These are phyloP conservation scores for Fusarium sp. DNA, from an alignment of 2,329 filamentous ascomycete genomes.

Conservation along the genomic window DNA sequence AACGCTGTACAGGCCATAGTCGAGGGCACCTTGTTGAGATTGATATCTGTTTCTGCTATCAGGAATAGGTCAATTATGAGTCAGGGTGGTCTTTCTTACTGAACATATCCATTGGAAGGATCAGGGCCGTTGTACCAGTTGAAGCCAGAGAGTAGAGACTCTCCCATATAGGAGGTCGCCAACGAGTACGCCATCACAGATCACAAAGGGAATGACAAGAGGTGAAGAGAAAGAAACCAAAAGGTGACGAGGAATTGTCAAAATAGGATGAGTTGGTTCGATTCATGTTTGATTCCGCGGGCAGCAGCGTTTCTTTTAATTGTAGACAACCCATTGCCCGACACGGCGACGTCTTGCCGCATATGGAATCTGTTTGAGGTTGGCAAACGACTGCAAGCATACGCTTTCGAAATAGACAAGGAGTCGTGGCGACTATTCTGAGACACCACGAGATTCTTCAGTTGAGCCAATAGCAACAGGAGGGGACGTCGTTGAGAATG, in stretches of 20 bases:
- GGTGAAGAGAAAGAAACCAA: conserved; percentile 25
- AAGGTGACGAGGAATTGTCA: conserved; percentile 9
- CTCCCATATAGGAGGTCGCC: conserved; percentile 60
- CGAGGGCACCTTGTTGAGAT: conserved; percentile 57
- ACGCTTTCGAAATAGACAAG: conserved; percentile 35
- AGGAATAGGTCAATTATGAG: conserved; percentile 29
- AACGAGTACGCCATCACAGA: conserved; percentile 60
- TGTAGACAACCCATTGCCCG: conserved; percentile 27
- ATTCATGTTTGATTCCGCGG: conserved; percentile 21
- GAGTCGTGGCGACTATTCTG: conserved; percentile 17
- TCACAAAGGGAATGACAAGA: conserved; percentile 19
- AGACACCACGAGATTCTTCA: conserved; percentile 44
- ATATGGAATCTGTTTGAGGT: conserved; percentile 43
- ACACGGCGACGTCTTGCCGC: conserved; percentile 29
- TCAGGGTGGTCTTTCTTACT: conserved; percentile 63
- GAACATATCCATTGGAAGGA: conserved; percentile 77
- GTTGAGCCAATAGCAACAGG: conserved; percentile 25
- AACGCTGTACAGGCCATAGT: conserved; percentile 60
- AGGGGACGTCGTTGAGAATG: conserved; percentile 37
- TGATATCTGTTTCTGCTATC: conserved; percentile 58
- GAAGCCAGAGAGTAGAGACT: conserved; percentile 64
- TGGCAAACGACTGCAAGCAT: conserved; percentile 41
- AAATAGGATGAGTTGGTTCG: conserved; percentile 15
- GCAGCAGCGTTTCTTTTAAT: conserved; percentile 41
- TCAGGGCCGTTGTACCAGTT: conserved; percentile 68